A percentile compares a stretch with the other conserved stretches of the same genome.
These are phyloP conservation scores for Stagonosporopsis vannaccii DNA, from an alignment of 2,329 filamentous ascomycete genomes.

Conservation along the genomic window DNA sequence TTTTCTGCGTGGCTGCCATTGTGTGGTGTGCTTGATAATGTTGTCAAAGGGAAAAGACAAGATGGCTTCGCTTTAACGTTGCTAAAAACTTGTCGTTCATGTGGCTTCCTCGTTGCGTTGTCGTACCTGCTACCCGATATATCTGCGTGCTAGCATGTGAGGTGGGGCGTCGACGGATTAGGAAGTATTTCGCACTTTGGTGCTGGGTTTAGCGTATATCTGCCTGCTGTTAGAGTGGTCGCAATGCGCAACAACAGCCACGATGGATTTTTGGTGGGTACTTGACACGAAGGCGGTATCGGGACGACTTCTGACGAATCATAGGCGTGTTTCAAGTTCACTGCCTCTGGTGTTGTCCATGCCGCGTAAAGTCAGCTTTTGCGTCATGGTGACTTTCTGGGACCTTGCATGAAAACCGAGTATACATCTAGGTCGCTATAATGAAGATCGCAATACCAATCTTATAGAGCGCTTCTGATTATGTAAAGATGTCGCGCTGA, in stretches of 20 bases:
- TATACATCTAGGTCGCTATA: neutral
- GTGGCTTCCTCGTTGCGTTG: conserved; percentile 3
- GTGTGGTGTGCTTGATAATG: neutral
- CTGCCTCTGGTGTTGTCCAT: neutral
- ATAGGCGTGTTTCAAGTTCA: neutral
- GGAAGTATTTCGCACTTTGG: conserved; percentile 35
- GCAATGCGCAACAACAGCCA: neutral
- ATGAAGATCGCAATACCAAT: neutral
- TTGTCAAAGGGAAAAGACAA: neutral
- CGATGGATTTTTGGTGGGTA: conserved; percentile 3
- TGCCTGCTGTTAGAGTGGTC: neutral
- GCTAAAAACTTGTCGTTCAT: neutral
- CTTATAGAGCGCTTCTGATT: neutral
- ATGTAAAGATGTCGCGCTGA: too few relatives aligned
- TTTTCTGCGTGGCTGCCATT: conserved; percentile 54
- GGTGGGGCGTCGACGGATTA: conserved; percentile 26
- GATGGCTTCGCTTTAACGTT: neutral
- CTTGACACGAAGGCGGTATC: neutral
- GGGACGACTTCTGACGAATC: conserved; percentile 21
- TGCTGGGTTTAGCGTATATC: conserved; percentile 10
- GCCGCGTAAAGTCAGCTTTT: neutral
- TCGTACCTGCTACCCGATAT: neutral
- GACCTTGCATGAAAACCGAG: neutral
- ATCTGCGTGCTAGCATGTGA: neutral
- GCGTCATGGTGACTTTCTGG: neutral